Evolutionary conservation across 169 alveolate species (phyloP).

Genomic region (Plasmodium gonderi): DNA sequence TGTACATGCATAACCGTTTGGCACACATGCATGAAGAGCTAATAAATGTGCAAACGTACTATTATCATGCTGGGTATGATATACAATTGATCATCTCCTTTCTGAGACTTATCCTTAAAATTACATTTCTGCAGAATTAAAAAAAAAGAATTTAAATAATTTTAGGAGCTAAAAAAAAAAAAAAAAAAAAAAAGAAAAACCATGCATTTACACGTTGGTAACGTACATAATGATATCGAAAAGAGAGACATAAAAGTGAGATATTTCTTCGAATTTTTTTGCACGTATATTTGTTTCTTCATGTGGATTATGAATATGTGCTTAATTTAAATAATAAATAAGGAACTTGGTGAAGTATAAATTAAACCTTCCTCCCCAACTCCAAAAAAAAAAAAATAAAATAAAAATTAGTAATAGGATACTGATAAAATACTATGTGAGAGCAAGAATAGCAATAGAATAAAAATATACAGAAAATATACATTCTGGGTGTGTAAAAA

Average conservation of each 20-base stretch:
- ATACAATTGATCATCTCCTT: constrained; percentile 20
- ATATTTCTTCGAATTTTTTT: not conserved
- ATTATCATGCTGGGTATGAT: constrained; percentile 37
- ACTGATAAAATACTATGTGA: not conserved
- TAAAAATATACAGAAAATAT: not conserved
- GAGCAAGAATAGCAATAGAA: not conserved
- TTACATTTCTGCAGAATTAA: constrained; percentile 27
- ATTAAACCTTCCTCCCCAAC: too few species aligned
- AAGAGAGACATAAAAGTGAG: not conserved
- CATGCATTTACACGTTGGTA: not conserved
- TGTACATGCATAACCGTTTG: not conserved
- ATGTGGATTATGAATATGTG: not conserved
- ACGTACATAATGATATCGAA: not conserved
- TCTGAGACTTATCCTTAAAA: not conserved
- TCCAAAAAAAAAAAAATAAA: not conserved
- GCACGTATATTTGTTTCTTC: not conserved
- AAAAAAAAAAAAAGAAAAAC: not conserved
- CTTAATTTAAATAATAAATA: not conserved
- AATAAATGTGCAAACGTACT: constrained; percentile 16
- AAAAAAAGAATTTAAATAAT: not conserved
- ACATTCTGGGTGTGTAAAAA: not conserved
- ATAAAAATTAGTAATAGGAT: not conserved
- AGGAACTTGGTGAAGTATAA: not conserved
- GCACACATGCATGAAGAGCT: not conserved
- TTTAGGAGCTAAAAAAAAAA: too few species aligned